A percentile compares a stretch with the other conserved stretches of the same genome.
phyloP scores from a whole-genome alignment of 139 green algal genomes.

The Coccomyxa sp. region DNA sequence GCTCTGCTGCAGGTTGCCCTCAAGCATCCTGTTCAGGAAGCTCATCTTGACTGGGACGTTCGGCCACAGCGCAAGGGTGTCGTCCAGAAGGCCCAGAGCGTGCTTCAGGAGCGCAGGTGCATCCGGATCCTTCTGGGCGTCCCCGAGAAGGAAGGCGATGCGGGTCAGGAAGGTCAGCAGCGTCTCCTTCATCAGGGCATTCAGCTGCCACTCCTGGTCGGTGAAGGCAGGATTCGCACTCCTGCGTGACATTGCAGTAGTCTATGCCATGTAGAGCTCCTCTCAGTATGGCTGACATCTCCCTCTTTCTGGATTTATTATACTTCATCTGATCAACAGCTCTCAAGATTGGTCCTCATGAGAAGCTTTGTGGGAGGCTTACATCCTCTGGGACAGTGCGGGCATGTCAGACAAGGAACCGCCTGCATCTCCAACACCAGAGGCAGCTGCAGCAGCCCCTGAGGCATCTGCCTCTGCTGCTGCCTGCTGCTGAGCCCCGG shows the following conservation, averaged over 20 bases:
- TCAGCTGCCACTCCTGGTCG: slow-evolving; percentile 54
- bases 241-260: no score
- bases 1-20: neutral
- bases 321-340: no score
- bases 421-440: neutral
- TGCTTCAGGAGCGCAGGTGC: slow-evolving; percentile 41
- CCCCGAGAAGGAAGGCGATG: slow-evolving; percentile 68
- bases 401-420: no score
- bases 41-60: slow-evolving; percentile 55
- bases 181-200: slow-evolving; percentile 65
- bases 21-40: slow-evolving; percentile 74
- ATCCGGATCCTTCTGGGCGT: slow-evolving; percentile 29
- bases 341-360: no score
- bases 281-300: no score
- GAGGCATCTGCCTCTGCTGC: neutral
- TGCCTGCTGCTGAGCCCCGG: neutral
- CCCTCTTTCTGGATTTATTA: no score
- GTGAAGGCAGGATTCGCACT: no score
- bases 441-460: neutral
- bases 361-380: no score
- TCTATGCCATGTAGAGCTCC: no score
- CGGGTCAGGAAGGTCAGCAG: slow-evolving; percentile 89
- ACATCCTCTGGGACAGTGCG: no score
- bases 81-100: slow-evolving; percentile 35
- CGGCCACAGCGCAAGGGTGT: slow-evolving; percentile 50